These are phyloP conservation scores for Medicago lupulina DNA, from an alignment of 306 rosid genomes.

Conservation along the genomic window DNA sequence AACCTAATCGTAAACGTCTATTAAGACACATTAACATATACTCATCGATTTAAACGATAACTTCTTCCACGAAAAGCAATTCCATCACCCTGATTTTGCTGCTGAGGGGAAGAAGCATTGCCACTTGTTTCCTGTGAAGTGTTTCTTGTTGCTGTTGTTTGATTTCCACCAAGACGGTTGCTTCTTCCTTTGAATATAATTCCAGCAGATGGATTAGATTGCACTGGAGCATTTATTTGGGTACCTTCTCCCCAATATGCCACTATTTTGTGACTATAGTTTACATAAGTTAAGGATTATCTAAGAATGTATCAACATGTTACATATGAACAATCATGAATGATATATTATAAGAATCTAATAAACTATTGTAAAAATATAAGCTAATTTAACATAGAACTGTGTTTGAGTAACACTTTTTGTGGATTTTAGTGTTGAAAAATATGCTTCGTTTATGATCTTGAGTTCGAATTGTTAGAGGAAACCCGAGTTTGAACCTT, in stretches of 20 bases:
- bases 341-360: no score
- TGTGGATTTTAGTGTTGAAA: no score
- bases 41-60: slow-evolving; percentile 45
- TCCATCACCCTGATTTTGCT: slow-evolving; percentile 39
- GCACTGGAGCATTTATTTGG: slow-evolving; percentile 71
- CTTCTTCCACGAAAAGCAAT: slow-evolving; percentile 62
- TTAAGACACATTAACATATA: no score
- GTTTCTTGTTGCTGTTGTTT: slow-evolving; percentile 41
- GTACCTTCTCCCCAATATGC: slow-evolving; percentile 80
- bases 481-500: no score
- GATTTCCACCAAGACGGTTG: slow-evolving; percentile 55
- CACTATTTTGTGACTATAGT: slow-evolving; percentile 62
- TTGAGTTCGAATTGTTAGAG: no score
- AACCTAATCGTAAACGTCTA: background rate
- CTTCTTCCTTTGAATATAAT: slow-evolving; percentile 70
- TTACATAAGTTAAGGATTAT: slow-evolving; percentile 44
- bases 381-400: no score
- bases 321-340: no score
- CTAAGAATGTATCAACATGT: background rate
- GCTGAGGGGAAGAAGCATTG: slow-evolving; percentile 27
- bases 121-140: slow-evolving; percentile 39
- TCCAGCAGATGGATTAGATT: slow-evolving; percentile 65
- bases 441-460: no score
- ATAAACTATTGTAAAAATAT: no score
- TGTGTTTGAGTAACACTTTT: no score